Evolutionary conservation across 176 grass and related monocot genomes (phyloP).

Genomic region (Cenchrus fungigraminus): DNA sequence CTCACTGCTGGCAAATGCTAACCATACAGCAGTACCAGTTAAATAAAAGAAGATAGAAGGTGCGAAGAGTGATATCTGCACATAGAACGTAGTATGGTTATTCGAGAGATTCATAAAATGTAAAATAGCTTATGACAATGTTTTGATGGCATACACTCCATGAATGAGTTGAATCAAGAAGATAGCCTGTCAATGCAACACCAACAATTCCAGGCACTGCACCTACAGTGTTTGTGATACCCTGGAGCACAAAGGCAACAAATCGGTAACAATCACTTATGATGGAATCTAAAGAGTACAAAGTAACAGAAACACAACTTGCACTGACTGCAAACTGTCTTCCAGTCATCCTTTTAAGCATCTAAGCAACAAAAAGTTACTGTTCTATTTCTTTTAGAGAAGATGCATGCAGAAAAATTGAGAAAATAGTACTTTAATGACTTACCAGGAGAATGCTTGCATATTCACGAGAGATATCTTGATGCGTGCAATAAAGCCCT

Average conservation of each 20-base stretch:
- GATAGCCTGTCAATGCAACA: conserved; percentile 79
- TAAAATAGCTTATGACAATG: not conserved
- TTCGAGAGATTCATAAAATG: conserved; percentile 7
- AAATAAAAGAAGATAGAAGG: conserved; percentile 99
- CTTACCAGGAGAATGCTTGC: conserved; percentile 98
- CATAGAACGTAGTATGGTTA: not conserved
- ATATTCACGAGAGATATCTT: conserved; percentile 97
- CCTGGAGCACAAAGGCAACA: conserved; percentile 52
- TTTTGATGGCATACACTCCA: conserved; percentile 80
- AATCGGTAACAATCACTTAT: not conserved
- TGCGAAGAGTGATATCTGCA: conserved; percentile 86
- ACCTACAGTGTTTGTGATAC: conserved; percentile 94
- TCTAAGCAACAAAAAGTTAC: not conserved
- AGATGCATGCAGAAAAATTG: not conserved
- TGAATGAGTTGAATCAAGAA: conserved; percentile 92
- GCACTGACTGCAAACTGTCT: not conserved
- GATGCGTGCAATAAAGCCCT: conserved; percentile 99
- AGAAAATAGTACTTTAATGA: conserved; percentile 16
- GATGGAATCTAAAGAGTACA: not conserved
- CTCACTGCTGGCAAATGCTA: conserved; percentile 83
- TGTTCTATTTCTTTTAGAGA: not conserved
- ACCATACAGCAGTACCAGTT: conserved; percentile 83
- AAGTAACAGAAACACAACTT: not conserved
- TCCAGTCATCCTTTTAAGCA: conserved; percentile 10
- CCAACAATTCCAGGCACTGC: conserved; percentile 89